Conservation (phyloP, 352 stramenopile species). For the Blastocystis sp. region DNA sequence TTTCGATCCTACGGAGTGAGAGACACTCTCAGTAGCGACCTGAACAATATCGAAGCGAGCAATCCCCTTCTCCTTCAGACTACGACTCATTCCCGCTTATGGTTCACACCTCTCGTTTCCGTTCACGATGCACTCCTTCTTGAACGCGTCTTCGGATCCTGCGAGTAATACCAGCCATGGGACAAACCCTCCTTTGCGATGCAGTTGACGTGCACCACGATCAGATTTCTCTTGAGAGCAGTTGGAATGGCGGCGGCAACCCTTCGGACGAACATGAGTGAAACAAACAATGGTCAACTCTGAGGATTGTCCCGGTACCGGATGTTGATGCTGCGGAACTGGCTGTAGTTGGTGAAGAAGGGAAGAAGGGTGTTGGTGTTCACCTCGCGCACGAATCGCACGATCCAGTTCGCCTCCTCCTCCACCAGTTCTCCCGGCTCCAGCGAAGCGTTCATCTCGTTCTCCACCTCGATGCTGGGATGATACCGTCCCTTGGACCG, state of each 20-base stretch:
- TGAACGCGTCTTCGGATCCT: conserved; percentile 48
- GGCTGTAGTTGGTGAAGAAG: too few species aligned
- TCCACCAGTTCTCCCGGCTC: too few species aligned
- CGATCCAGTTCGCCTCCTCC: too few species aligned
- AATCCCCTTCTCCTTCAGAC: conserved; percentile 39
- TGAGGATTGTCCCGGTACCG: too few species aligned
- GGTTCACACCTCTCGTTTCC: conserved; percentile 33
- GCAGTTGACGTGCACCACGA: conserved; percentile 56
- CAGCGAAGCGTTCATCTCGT: too few species aligned
- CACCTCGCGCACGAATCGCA: too few species aligned
- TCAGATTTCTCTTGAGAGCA: neutral
- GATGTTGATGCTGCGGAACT: too few species aligned
- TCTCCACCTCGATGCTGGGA: too few species aligned
- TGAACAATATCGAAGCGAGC: conserved; percentile 59
- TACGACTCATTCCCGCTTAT: neutral
- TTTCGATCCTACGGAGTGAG: neutral
- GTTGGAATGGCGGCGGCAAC: neutral
- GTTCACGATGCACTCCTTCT: conserved; percentile 57
- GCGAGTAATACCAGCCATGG: neutral
- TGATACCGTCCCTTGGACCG: too few species aligned
- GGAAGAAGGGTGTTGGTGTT: too few species aligned
- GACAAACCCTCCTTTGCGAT: conserved; percentile 23
- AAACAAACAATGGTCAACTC: too few species aligned
- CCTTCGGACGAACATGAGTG: too few species aligned
- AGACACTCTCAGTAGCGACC: neutral